Base-by-base conservation (phyloP, 305 asterid species). In the Ajuga reptans region DNA sequence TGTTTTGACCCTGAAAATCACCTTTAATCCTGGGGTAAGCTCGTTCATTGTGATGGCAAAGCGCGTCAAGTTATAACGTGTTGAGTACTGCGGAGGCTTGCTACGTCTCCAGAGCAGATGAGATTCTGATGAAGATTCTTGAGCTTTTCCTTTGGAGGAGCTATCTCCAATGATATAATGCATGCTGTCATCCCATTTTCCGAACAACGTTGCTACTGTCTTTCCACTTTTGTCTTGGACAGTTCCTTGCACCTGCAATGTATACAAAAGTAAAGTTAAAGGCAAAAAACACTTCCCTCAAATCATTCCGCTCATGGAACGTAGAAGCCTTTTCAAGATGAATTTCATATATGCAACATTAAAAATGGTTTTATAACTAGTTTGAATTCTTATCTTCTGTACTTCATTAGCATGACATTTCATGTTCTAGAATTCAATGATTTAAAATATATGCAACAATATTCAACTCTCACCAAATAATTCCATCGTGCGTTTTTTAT, bases 111-210 rank as follows among this genome's bases (percentile, higher is more conserved):
- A 93, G 53, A 93, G 87, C 79, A 90, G 64, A 71, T 59, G 92
- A 42, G 95, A 85, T 72, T 84, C 91, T n/a, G 92, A 74, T 50
- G 74, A 52, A 65, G 90, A 67, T 74, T 87, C 95, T 15, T 75
- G 79, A 12, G 80, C 82, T 81, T 84, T 87, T 72, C 91, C 86
- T 79, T 72, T 80, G 36, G 82, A 54, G 50, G 83, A 85, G 80
- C 52, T 72, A 66, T 90, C 97, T 77, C 96, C 96, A 63, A 81
- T 55, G 39, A 84, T 81, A 66, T 80, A 91, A 80, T 86, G 86
- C 90, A 90, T 81, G 82, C 94, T 93, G 77, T 93, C 97, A 68
- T 90, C 98, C 98, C 98, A 93, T 75, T 93, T 92, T 17, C 98
- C 97, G 46, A 85, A 83, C 77, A 88, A 73, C 24, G 95, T 84